Evolutionary conservation across 768 basidiomycete genomes (phyloP).

Genomic region (Naganishia onofrii): DNA sequence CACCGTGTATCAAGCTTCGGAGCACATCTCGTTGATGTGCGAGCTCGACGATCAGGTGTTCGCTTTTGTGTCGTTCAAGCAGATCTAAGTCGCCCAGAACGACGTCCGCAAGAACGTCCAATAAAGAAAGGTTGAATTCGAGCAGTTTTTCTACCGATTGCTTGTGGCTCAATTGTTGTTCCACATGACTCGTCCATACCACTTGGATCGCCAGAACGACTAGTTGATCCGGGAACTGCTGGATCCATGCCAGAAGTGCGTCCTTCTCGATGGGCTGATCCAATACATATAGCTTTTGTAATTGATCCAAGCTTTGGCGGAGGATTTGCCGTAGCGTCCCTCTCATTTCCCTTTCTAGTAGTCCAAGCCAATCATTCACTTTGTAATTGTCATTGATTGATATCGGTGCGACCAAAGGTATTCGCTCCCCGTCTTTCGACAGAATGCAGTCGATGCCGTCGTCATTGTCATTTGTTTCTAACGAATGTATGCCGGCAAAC

Average conservation of each 20-base stretch:
- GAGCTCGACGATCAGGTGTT: conserved; percentile 96
- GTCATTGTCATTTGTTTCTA: conserved; percentile 69
- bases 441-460: conserved; percentile 86
- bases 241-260: conserved; percentile 83
- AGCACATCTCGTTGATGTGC: conserved; percentile 97
- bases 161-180: conserved; percentile 57
- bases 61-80: conserved; percentile 94
- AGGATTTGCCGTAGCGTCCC: conserved; percentile 79
- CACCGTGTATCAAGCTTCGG: conserved; percentile 69
- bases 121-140: conserved; percentile 70
- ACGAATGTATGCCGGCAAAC: conserved; percentile 95
- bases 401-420: conserved; percentile 77
- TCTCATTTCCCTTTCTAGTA: conserved; percentile 89
- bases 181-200: conserved; percentile 74
- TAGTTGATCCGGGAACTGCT: conserved; percentile 90
- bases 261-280: conserved; percentile 63
- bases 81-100: conserved; percentile 84
- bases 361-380: conserved; percentile 97
- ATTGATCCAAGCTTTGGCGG: conserved; percentile 72
- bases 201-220: conserved; percentile 94
- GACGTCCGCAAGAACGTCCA: conserved; percentile 94
- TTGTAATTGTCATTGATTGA: conserved; percentile 87
- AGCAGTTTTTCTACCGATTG: conserved; percentile 65
- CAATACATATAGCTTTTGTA: conserved; percentile 74
- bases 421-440: conserved; percentile 92